A percentile compares a stretch with the other conserved stretches of the same genome.
phyloP scores from a whole-genome alignment of 345 rosid genomes.

The Citrus medica region DNA sequence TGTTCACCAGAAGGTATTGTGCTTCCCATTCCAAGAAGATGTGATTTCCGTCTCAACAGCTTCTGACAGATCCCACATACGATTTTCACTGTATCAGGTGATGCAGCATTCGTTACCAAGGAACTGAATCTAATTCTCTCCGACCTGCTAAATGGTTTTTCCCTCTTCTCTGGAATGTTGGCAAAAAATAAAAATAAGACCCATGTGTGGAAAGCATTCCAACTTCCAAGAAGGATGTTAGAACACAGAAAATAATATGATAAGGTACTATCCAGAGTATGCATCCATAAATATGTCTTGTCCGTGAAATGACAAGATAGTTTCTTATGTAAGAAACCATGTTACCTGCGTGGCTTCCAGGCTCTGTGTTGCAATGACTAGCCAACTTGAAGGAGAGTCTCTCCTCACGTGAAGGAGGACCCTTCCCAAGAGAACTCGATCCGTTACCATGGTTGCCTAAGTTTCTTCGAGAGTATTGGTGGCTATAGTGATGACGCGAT shows the following conservation, averaged over 20 bases:
- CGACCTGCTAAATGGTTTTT: constrained; percentile 30
- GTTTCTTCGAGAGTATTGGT: constrained; percentile 50
- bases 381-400: constrained; percentile 38
- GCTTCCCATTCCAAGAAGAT: constrained; percentile 35
- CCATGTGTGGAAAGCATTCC: neutral
- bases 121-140: constrained; percentile 48
- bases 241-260: neutral
- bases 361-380: constrained; percentile 26
- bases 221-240: neutral
- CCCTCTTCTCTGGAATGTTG: constrained; percentile 37
- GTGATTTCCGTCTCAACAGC: constrained; percentile 44
- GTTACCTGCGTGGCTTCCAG: constrained; percentile 36
- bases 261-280: neutral
- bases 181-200: neutral
- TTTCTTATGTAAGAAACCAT: neutral
- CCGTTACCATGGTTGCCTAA: constrained; percentile 36
- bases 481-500: constrained; percentile 51
- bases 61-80: constrained; percentile 57
- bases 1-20: constrained; percentile 33
- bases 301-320: neutral
- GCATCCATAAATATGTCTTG: neutral
- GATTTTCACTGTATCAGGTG: constrained; percentile 34
- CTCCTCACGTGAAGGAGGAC: constrained; percentile 28
- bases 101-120: constrained; percentile 23
- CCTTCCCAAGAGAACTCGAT: constrained; percentile 48